Evolutionary conservation across 163 green algal genomes (phyloP), one percentile per base, ranked within the genome.

Genomic region (Chlamydomonas reinhardtii): DNA sequence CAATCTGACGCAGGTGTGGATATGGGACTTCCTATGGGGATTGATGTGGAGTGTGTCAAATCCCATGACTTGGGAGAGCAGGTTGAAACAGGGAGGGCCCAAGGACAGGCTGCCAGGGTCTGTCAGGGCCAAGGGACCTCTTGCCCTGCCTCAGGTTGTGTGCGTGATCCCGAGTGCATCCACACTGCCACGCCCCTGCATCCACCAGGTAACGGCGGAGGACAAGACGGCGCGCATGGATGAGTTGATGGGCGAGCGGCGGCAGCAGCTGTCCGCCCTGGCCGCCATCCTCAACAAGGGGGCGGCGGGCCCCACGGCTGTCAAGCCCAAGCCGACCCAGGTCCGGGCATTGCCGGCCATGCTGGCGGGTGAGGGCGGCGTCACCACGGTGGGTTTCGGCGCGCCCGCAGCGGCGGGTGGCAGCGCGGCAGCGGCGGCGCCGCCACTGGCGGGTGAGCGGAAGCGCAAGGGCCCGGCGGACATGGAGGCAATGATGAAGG

Each of bases 261-360:
- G 34, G 70, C 54, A 73, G 80, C 80, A 86, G 70, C 80, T 86
- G 65, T 8, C 77, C n/a, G 59, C 79, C 15, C 79, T 85, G 48
- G 68, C 66, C 15, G 77, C 65, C 9, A 68, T 39, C 12, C 59
- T 82, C 0, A 43, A 39, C 25, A 11, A 20, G 54, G 16, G 29
- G 2, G 12, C n/a, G n/a, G 14, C 17, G n/a, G 20, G 12, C 74
- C 20, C 62, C 27, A 29, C 25, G 0, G 62, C 62, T 19, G 62
- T 12, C 62, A 29, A 29, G 2, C 27, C 62, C 62, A 70, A 56
- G 32, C 12, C 12, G 56, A 27, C 37, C 27, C 35, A 62, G 72
- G 25, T 48, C 25, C 0, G 16, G 39, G 3, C 52, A 27, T 37
- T 24, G 19, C 12, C 24, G 72, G 4, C 52, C n/a, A 52, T 27